Evolutionary conservation across 2,329 filamentous ascomycete genomes (phyloP).

Genomic region (Paecilomyces sp.): DNA sequence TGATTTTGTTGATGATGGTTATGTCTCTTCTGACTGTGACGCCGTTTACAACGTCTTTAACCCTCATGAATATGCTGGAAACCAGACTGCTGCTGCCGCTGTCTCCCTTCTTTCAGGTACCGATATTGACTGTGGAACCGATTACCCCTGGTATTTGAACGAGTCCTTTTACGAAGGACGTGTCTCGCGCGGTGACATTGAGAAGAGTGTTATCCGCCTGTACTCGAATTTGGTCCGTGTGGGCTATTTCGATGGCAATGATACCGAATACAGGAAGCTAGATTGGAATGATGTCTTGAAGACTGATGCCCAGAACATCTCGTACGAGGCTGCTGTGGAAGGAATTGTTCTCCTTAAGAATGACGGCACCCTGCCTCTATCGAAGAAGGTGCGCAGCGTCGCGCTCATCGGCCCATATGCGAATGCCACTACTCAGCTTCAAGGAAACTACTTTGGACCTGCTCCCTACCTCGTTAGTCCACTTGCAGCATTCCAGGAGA

Average conservation of each 20-base stretch:
- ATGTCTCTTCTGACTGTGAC: slow-evolving; percentile 61
- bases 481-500: slow-evolving; percentile 43
- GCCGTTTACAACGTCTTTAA: slow-evolving; percentile 53
- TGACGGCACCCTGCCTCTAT: slow-evolving; percentile 42
- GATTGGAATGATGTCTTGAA: slow-evolving; percentile 51
- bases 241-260: slow-evolving; percentile 46
- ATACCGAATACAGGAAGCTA: slow-evolving; percentile 44
- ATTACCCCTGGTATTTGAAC: slow-evolving; percentile 41
- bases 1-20: slow-evolving; percentile 54
- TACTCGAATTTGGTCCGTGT: slow-evolving; percentile 44
- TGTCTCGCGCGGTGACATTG: slow-evolving; percentile 40
- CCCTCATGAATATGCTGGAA: slow-evolving; percentile 43
- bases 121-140: slow-evolving; percentile 48
- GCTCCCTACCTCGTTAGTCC: slow-evolving; percentile 52
- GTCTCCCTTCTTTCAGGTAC: slow-evolving; percentile 45
- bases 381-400: slow-evolving; percentile 32
- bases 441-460: slow-evolving; percentile 52
- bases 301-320: slow-evolving; percentile 47
- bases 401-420: slow-evolving; percentile 55
- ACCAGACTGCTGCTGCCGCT: slow-evolving; percentile 41
- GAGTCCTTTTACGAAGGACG: slow-evolving; percentile 36
- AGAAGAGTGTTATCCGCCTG: slow-evolving; percentile 40
- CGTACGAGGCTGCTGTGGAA: slow-evolving; percentile 46
- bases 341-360: slow-evolving; percentile 48
- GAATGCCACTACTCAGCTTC: slow-evolving; percentile 50